Evolutionary conservation across 2,329 filamentous ascomycete species (phyloP), one percentile per base, ranked within the genome.

Genomic region (Stemphylium vesicarium): DNA sequence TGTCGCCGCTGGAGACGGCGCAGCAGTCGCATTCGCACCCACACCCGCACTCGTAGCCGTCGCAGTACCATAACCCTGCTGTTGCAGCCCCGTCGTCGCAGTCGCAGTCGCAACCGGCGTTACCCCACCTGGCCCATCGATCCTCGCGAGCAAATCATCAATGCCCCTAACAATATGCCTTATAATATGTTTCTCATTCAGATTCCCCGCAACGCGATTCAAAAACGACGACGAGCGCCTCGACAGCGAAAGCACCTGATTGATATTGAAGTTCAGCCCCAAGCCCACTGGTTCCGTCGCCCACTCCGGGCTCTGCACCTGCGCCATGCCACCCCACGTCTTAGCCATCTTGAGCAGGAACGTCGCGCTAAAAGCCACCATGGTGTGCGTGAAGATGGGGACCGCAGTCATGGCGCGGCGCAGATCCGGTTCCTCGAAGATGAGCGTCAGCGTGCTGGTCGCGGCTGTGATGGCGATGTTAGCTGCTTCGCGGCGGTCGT

Each of bases 331-430:
- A 3, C 79, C 78, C 32, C 74, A 80, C 4, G 78, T 81, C 45
- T 77, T 77, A 2, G 79, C 77, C 12, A 82, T 74, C 55, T 82
- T 81, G 15, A 81, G 75, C 1, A 83, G 71, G 50, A 84, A 83
- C 56, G 81, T 80, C 53, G 79, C 81, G 9, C 80, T 79, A 54
- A 83, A 83, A 0, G 79, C 80, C 0, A 80, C 81, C 81, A 83
- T 84, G 44, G 80, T 80, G 56, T 81, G 79, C 20, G 81, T 77
- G 48, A 82, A 83, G 1, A 80, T 78, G 1, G 81, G 81, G 58
- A 83, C 79, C 2, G 80, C 78, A 53, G 55, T 71, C 18, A 78
- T 69, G 9, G 77, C 78, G 22, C 70, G 70, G 3, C 77, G 73
- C 1, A 82, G 72, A 29, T 80, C 78, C 0, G 77, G 71, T 33